A percentile compares a stretch with the other conserved stretches of the same genome.
Conservation (phyloP, 352 stramenopile species). For the Phytophthora lateralis region DNA sequence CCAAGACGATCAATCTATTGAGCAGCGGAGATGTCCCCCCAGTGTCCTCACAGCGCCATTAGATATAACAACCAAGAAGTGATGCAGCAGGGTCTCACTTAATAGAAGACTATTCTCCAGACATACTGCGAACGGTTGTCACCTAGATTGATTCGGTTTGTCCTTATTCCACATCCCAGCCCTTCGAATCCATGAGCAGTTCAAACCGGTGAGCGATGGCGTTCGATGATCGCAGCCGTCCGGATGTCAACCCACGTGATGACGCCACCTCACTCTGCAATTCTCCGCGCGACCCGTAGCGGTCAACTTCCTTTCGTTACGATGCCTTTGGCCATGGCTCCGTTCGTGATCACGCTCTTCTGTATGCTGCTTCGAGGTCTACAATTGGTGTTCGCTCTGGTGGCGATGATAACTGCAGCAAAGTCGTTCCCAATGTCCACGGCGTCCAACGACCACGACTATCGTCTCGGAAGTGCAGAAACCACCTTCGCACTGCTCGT, state of each 20-base stretch:
- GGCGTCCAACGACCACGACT: slow-evolving; percentile 14
- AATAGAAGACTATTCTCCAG: slow-evolving; percentile 20
- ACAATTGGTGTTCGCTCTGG: slow-evolving; percentile 38
- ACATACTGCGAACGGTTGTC: background rate
- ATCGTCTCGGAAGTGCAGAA: slow-evolving; percentile 36
- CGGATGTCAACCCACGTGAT: slow-evolving; percentile 18
- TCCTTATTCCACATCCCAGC: background rate
- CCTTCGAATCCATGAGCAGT: slow-evolving; percentile 3
- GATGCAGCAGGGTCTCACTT: slow-evolving; percentile 1
- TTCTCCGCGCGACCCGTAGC: slow-evolving; percentile 2
- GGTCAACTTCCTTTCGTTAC: slow-evolving; percentile 2
- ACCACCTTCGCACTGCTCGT: slow-evolving; percentile 33
- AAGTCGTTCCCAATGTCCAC: slow-evolving; percentile 25
- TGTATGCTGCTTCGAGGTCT: slow-evolving; percentile 33
- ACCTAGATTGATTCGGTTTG: background rate
- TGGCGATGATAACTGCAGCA: slow-evolving; percentile 29
- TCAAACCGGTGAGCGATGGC: slow-evolving; percentile 9
- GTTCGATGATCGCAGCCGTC: background rate
- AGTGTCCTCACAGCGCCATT: slow-evolving; percentile 20
- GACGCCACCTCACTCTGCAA: slow-evolving; percentile 24
- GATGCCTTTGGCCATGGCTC: slow-evolving; percentile 26
- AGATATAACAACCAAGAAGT: slow-evolving; percentile 7
- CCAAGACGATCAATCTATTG: slow-evolving; percentile 73
- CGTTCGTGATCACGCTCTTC: slow-evolving; percentile 31
- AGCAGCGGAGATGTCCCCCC: slow-evolving; percentile 19